Evolutionary conservation across 495 filamentous ascomycete genomes (phyloP).

Genomic region (Lasiosphaeria hispida): DNA sequence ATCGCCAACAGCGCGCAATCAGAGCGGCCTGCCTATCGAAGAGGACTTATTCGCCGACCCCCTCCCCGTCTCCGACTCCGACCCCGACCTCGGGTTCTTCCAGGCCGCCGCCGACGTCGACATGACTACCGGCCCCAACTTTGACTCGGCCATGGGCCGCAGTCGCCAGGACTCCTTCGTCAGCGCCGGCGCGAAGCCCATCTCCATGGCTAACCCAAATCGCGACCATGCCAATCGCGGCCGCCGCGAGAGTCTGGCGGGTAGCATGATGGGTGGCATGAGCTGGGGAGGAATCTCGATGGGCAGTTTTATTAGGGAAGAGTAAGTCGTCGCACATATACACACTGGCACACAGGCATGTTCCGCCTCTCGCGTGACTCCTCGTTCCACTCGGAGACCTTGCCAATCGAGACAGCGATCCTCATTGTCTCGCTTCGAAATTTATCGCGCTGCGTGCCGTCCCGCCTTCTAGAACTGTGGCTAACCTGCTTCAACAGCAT

Average conservation of each 20-base stretch:
- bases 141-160: conserved; percentile 52
- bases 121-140: conserved; percentile 61
- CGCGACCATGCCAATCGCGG: conserved; percentile 61
- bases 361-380: too few relatives aligned
- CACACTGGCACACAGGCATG: not conserved
- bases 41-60: conserved; percentile 44
- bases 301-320: conserved; percentile 94
- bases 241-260: conserved; percentile 79
- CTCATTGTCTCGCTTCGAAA: conserved; percentile 16
- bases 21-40: conserved; percentile 24
- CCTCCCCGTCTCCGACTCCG: conserved; percentile 17
- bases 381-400: not conserved
- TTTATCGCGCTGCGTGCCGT: conserved; percentile 22
- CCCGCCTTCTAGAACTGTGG: conserved; percentile 10
- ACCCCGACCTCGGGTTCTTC: conserved; percentile 11
- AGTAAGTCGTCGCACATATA: conserved; percentile 64
- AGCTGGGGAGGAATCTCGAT: conserved; percentile 97
- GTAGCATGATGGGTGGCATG: conserved; percentile 89
- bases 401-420: conserved; percentile 1
- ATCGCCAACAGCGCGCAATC: conserved; percentile 26
- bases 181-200: conserved; percentile 78
- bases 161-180: conserved; percentile 72
- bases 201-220: conserved; percentile 75
- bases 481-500: conserved; percentile 59
- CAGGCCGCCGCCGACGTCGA: conserved; percentile 47